These are phyloP conservation scores for Synchytrium microbalum DNA, from an alignment of 371 early-diverging fungal genomes.

Conservation along the genomic window DNA sequence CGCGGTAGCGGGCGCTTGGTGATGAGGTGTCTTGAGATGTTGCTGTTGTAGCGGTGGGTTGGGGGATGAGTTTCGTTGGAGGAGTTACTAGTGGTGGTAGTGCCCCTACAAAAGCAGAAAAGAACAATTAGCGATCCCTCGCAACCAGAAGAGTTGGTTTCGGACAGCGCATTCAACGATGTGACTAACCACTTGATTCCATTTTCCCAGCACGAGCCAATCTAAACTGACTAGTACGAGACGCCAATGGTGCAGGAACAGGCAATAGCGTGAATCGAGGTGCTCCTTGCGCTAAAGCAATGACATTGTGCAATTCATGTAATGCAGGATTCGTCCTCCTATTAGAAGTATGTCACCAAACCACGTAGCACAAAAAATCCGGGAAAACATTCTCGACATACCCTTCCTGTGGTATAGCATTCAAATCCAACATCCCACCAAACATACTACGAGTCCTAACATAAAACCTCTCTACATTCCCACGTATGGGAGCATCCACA, in stretches of 20 bases:
- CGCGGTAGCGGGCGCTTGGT: too few species aligned
- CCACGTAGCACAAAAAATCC: not conserved
- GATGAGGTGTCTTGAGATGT: too few species aligned
- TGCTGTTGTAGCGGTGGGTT: too few species aligned
- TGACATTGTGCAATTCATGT: slow-evolving; percentile 20
- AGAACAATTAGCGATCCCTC: too few species aligned
- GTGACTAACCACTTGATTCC: too few species aligned
- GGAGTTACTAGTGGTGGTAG: too few species aligned
- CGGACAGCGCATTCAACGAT: too few species aligned
- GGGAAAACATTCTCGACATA: slow-evolving; percentile 6
- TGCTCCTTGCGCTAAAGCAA: slow-evolving; percentile 14
- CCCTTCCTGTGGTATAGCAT: slow-evolving; percentile 15
- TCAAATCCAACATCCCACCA: slow-evolving; percentile 13
- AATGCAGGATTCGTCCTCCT: slow-evolving; percentile 18
- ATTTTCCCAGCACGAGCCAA: too few species aligned
- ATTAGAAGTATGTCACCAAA: not conserved
- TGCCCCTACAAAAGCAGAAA: too few species aligned
- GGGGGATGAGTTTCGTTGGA: too few species aligned
- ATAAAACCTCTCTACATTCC: slow-evolving; percentile 20
- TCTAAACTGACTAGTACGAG: too few species aligned
- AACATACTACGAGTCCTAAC: slow-evolving; percentile 18
- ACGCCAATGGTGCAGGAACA: slow-evolving; percentile 4
- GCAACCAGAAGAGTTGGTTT: too few species aligned
- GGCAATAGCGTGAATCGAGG: slow-evolving; percentile 25
- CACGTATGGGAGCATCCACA: slow-evolving; percentile 5